Conservation (phyloP, 179 eudicot genomes). For the Spinacia oleracea region DNA sequence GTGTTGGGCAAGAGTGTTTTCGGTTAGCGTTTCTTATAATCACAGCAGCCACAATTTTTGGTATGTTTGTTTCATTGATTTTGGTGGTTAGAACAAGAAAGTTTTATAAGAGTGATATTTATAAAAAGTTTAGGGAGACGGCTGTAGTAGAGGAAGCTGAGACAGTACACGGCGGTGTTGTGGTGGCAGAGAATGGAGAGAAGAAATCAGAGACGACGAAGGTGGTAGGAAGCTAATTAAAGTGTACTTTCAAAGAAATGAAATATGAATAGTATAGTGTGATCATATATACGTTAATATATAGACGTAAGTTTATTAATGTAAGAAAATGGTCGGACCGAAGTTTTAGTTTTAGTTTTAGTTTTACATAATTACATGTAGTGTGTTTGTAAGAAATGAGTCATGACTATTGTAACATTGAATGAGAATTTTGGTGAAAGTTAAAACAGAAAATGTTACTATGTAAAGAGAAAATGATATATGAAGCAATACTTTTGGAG, state of each 20-base stretch:
- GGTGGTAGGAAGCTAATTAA: not conserved
- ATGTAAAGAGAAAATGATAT: not conserved
- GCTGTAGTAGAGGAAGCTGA: not conserved
- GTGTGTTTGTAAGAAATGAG: too few species aligned
- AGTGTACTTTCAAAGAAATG: not conserved
- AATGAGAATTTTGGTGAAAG: not conserved
- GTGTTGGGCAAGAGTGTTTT: slow-evolving; percentile 30
- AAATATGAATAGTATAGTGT: not conserved
- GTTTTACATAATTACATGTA: too few species aligned
- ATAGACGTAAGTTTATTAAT: too few species aligned
- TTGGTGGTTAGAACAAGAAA: slow-evolving; percentile 33
- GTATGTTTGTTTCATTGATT: slow-evolving; percentile 29
- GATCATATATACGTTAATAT: too few species aligned
- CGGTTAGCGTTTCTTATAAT: slow-evolving; percentile 33
- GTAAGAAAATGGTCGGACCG: too few species aligned
- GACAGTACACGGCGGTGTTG: not conserved
- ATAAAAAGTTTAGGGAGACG: slow-evolving; percentile 25
- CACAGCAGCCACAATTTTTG: slow-evolving; percentile 28
- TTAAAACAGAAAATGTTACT: not conserved
- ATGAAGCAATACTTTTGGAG: too few species aligned
- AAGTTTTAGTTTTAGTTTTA: too few species aligned
- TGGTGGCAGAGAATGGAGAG: not conserved
- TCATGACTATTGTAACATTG: too few species aligned
- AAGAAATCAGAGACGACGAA: slow-evolving; percentile 7
- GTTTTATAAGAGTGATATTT: slow-evolving; percentile 37